Evolutionary conservation across 192 early-diverging fungal species (phyloP).

Genomic region (Coemansia aciculifera): DNA sequence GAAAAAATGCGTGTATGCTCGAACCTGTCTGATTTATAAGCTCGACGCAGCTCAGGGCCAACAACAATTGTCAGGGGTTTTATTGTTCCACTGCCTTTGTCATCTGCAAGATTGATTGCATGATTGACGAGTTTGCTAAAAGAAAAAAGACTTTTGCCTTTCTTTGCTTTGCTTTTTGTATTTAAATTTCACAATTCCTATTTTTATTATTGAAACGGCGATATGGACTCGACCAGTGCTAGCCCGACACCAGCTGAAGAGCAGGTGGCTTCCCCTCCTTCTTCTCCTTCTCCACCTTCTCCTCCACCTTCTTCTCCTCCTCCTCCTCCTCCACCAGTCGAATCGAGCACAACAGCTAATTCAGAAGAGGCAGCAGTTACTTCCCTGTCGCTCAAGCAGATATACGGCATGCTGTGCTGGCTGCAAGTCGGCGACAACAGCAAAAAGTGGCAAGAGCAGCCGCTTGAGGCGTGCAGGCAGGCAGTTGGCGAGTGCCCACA

Average conservation of each 20-base stretch:
- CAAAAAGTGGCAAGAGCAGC: constrained; percentile 20
- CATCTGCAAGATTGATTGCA: not conserved
- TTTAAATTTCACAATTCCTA: not conserved
- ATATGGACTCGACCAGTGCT: not conserved
- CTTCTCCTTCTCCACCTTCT: no score
- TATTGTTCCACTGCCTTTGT: not conserved
- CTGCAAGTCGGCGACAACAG: constrained; percentile 24
- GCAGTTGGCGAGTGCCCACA: constrained; percentile 30
- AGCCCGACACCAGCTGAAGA: not conserved
- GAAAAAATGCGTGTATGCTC: not conserved
- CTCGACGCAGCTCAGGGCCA: not conserved
- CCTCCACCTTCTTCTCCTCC: not conserved
- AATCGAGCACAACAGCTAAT: not conserved
- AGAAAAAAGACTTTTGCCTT: not conserved
- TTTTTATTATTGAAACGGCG: not conserved
- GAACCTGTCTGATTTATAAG: not conserved
- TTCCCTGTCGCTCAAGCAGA: constrained; percentile 29
- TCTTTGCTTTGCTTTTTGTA: not conserved
- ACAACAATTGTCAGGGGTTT: not conserved
- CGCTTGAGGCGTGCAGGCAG: constrained; percentile 16
- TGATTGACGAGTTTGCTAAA: not conserved
- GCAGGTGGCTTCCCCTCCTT: not conserved
- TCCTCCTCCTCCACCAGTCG: not conserved
- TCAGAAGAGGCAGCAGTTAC: not conserved
- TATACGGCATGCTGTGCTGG: constrained; percentile 51